Base-by-base conservation (phyloP, 169 alveolate species). In the Eimeria praecox region DNA sequence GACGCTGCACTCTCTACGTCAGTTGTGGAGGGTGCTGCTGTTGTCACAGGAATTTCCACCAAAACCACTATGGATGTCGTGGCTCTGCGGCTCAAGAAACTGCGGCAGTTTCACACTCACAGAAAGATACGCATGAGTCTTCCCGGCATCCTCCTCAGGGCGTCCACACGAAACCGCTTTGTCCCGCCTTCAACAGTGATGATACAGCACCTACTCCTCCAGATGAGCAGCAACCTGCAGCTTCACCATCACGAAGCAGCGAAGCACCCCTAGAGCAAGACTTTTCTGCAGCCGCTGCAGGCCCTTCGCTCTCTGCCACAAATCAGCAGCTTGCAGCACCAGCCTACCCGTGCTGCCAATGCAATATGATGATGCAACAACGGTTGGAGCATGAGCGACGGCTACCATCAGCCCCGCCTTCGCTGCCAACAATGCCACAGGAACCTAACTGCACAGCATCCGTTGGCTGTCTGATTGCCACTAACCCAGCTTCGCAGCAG, bases 11-110 rank as follows among this genome's bases (percentile, higher is more conserved):
- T 42, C 38, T 12, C 12, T 24, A 78, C 66, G 40, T 12, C n/a
- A 42, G 64, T 16, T 44, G 66, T 42, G 20, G 44, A 78, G 88
- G 64, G 3, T 85, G 92, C 59, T 85, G 75, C 92, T 52, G 92
- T 40, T 20, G 38, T 38, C 40, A 54, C 77, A 85, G 75, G 69
- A 52, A 54, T 16, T 6, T 59, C 59, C 56, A 85, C 12, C 66
- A 30, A 9, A 27, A 78, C 38, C 64, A 46, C 66, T 66, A 30
- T 24, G 88, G 66, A 2, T 27, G 44, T n/a, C 24, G 66, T 66
- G 30, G 88, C 44, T 44, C 44, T 30, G 44, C 24, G n/a, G 24
- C 62, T 27, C 88, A 44, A 44, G 88, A n/a, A 42, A 3, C 44
- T 78, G 64, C 44, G 16, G 27, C 27, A 46, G 27, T 30, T 10